Conservation (phyloP, 257 asterid genomes). For the Salvia splendens region DNA sequence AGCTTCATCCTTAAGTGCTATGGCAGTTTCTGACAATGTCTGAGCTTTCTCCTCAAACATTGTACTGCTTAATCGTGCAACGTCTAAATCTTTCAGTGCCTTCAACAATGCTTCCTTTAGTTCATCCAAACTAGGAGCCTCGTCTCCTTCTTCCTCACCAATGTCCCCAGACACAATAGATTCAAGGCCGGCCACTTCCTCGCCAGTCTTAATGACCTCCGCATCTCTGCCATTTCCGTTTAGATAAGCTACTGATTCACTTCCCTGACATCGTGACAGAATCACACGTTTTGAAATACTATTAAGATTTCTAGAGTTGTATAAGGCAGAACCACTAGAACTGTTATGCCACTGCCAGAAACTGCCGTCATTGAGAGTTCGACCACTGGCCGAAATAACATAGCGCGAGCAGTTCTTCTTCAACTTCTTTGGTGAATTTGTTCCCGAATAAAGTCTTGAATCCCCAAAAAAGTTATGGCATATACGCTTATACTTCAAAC, state of each 20-base stretch:
- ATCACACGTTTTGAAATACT: constrained; percentile 40
- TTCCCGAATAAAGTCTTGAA: constrained; percentile 34
- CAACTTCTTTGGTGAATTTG: constrained; percentile 37
- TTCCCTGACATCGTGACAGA: constrained; percentile 70
- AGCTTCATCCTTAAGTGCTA: constrained; percentile 85
- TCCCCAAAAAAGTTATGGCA: constrained; percentile 35
- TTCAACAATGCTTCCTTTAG: constrained; percentile 75
- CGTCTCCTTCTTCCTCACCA: constrained; percentile 45
- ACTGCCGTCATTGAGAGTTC: constrained; percentile 35
- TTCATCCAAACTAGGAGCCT: constrained; percentile 68
- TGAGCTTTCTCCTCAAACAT: constrained; percentile 91
- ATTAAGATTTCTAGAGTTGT: constrained; percentile 33
- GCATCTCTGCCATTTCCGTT: constrained; percentile 61
- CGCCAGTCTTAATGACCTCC: constrained; percentile 44
- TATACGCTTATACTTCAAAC: constrained; percentile 32
- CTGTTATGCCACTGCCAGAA: constrained; percentile 34
- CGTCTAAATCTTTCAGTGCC: constrained; percentile 75
- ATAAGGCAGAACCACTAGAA: constrained; percentile 36
- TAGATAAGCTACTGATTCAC: constrained; percentile 76
- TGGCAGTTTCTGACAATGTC: constrained; percentile 85
- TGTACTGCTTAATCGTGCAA: constrained; percentile 68
- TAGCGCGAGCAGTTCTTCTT: constrained; percentile 33
- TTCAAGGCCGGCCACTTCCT: constrained; percentile 43
- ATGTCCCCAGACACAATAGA: constrained; percentile 42
- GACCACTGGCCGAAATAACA: constrained; percentile 31